Evolutionary conservation across 805 yeast genomes (phyloP).

Genomic region (Saturnispora halmiae): DNA sequence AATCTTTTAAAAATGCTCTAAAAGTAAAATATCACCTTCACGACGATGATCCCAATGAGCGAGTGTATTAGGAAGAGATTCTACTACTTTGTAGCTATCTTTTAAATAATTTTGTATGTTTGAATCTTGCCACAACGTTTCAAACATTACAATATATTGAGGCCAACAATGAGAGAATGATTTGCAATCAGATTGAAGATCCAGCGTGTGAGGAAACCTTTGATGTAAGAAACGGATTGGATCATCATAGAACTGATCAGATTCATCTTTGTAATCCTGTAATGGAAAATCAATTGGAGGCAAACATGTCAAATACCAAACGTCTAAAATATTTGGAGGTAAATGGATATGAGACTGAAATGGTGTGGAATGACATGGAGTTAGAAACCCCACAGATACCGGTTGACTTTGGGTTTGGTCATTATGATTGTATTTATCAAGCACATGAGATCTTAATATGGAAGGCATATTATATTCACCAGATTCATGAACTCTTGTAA

Average conservation of each 20-base stretch:
- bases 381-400: constrained; percentile 63
- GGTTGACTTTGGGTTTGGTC: too few species aligned
- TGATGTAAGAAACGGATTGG: constrained; percentile 47
- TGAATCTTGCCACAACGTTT: constrained; percentile 28
- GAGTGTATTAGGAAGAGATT: constrained; percentile 10
- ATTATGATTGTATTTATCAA: background rate
- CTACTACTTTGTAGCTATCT: constrained; percentile 4
- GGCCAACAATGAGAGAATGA: constrained; percentile 49
- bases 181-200: background rate
- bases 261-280: constrained; percentile 64
- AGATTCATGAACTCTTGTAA: constrained; percentile 68
- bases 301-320: constrained; percentile 84
- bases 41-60: constrained; percentile 15
- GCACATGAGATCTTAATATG: background rate
- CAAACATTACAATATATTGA: constrained; percentile 61
- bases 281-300: constrained; percentile 57
- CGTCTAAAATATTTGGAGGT: constrained; percentile 29
- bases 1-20: background rate
- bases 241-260: constrained; percentile 70
- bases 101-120: background rate
- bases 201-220: constrained; percentile 36
- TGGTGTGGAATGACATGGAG: constrained; percentile 98
- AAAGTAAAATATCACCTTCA: constrained; percentile 10
- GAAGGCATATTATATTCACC: constrained; percentile 53
- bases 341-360: constrained; percentile 80